Conservation (phyloP, 306 rosid species). For the Quercus mongolica region DNA sequence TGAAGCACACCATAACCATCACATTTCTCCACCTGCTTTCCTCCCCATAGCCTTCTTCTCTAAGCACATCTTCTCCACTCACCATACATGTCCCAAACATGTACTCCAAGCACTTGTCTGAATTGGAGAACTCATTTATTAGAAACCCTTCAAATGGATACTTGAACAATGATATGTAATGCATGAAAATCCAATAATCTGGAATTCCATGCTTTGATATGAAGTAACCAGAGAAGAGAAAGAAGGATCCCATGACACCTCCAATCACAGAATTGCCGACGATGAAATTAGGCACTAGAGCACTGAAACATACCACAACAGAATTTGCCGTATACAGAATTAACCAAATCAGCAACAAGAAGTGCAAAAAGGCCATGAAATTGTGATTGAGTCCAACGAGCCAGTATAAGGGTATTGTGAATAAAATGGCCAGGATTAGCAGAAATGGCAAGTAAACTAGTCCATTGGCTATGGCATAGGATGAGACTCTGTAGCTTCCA, state of each 20-base stretch:
- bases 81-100: constrained; percentile 66
- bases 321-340: constrained; percentile 88
- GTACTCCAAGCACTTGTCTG: constrained; percentile 76
- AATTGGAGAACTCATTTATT: constrained; percentile 80
- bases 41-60: constrained; percentile 80
- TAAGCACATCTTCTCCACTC: constrained; percentile 67
- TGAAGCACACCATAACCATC: constrained; percentile 72
- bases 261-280: constrained; percentile 85
- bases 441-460: constrained; percentile 88
- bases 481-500: constrained; percentile 87
- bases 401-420: constrained; percentile 76
- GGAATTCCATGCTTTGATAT: constrained; percentile 75
- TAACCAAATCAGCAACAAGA: constrained; percentile 76
- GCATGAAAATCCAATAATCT: constrained; percentile 87
- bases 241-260: constrained; percentile 93
- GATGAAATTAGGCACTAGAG: constrained; percentile 86
- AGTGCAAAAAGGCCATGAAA: constrained; percentile 65
- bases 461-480: constrained; percentile 87
- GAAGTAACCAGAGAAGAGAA: constrained; percentile 93
- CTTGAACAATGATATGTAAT: constrained; percentile 81
- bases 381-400: constrained; percentile 76
- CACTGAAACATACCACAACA: constrained; percentile 93
- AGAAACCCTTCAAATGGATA: constrained; percentile 95
- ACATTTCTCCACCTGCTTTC: constrained; percentile 79
- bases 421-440: constrained; percentile 74